phyloP scores from a whole-genome alignment of 805 yeast genomes.

The Peterozyma toletana region DNA sequence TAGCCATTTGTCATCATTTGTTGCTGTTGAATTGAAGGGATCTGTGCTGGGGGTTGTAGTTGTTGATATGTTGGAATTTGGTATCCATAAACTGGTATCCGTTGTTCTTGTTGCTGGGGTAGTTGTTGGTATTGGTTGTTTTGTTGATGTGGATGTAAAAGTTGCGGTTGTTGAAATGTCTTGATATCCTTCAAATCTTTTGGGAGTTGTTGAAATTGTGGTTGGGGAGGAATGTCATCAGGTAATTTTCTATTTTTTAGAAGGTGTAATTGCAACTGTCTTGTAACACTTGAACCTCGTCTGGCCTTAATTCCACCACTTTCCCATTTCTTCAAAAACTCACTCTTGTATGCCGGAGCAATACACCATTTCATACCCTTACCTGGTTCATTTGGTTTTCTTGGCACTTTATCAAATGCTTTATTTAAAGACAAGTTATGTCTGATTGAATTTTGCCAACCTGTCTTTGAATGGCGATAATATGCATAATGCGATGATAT shows the following conservation, averaged over 20 bases:
- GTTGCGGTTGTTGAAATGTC: neutral
- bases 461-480: constrained; percentile 85
- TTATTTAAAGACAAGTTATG: constrained; percentile 91
- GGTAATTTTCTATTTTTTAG: constrained; percentile 50
- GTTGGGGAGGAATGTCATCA: constrained; percentile 16
- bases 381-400: constrained; percentile 95
- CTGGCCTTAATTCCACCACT: constrained; percentile 70
- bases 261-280: constrained; percentile 72
- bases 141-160: neutral
- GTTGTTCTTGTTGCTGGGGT: constrained; percentile 5
- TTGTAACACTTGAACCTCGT: constrained; percentile 74
- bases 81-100: neutral
- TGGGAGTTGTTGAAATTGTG: neutral
- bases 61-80: neutral
- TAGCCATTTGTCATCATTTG: neutral
- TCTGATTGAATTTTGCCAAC: constrained; percentile 98
- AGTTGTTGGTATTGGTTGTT: neutral
- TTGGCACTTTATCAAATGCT: constrained; percentile 96
- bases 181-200: neutral
- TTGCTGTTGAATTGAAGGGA: neutral
- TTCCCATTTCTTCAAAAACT: constrained; percentile 73
- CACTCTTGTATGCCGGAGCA: constrained; percentile 74
- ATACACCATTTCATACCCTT: constrained; percentile 99
- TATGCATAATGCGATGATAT: constrained; percentile 83
- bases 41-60: neutral